A percentile compares a stretch with the other conserved stretches of the same genome.
phyloP scores from a whole-genome alignment of 139 green algal species.

The Diplosphaera chodatii region DNA sequence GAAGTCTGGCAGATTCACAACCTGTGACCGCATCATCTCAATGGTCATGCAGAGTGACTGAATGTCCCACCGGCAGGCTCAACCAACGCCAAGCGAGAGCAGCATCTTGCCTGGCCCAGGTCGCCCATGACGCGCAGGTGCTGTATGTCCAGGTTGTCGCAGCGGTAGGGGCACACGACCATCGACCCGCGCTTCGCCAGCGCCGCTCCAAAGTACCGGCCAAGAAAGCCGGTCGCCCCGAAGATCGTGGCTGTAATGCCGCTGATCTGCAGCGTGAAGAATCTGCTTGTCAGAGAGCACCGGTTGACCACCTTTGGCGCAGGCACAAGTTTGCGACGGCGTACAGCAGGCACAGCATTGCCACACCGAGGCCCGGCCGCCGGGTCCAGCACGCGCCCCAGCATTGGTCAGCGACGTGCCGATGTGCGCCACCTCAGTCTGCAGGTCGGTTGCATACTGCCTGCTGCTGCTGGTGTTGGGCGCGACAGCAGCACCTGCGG shows the following conservation, averaged over 20 bases:
- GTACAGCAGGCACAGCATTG: too few relatives aligned
- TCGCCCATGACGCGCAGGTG: constrained; percentile 95
- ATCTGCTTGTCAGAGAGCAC: too few relatives aligned
- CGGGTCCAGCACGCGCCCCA: constrained; percentile 37
- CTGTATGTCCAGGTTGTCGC: constrained; percentile 72
- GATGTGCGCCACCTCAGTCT: background rate
- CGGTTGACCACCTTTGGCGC: too few relatives aligned
- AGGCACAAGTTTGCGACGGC: too few relatives aligned
- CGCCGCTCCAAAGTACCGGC: constrained; percentile 85
- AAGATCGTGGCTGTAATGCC: constrained; percentile 92
- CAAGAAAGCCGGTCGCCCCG: constrained; percentile 89
- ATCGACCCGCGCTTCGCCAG: constrained; percentile 69
- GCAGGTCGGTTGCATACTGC: background rate
- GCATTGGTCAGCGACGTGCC: constrained; percentile 15
- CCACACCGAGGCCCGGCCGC: constrained; percentile 60
- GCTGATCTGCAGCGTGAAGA: too few relatives aligned
- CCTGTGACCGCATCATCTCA: constrained; percentile 24
- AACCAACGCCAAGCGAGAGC: constrained; percentile 4
- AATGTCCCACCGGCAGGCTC: too few relatives aligned
- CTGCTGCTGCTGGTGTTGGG: background rate
- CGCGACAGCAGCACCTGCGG: background rate
- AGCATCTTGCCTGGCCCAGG: constrained; percentile 84
- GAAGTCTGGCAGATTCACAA: constrained; percentile 53
- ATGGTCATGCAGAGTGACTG: too few relatives aligned
- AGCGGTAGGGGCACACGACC: constrained; percentile 82